phyloP scores from a whole-genome alignment of 1,284 basidiomycete genomes.

The Heimioporus punctisporus region DNA sequence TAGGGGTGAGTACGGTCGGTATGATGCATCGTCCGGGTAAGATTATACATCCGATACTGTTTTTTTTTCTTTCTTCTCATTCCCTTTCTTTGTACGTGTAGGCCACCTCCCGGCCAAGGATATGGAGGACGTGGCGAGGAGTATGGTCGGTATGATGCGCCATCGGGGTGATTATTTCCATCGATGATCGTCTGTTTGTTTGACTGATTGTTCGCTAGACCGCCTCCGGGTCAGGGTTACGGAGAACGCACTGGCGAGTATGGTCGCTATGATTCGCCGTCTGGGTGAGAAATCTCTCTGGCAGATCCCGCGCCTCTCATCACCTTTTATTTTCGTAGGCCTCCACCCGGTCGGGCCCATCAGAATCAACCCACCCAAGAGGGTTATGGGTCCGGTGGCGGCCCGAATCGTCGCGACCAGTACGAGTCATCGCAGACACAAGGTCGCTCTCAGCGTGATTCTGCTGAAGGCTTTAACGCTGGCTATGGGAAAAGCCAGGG shows the following conservation, averaged over 20 bases:
- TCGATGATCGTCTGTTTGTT: not conserved
- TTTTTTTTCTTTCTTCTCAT: not conserved
- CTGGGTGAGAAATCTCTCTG: constrained; percentile 24
- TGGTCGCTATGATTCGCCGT: constrained; percentile 19
- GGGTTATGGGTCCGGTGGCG: constrained; percentile 5
- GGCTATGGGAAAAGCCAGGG: constrained; percentile 4
- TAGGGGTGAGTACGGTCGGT: constrained; percentile 1
- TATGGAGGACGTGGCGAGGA: constrained; percentile 12
- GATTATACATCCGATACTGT: not conserved
- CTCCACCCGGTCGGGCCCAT: constrained; percentile 15
- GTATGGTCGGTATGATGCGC: constrained; percentile 18
- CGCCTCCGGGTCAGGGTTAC: constrained; percentile 9
- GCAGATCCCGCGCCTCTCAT: no score
- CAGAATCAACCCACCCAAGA: constrained; percentile 7
- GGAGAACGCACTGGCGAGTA: constrained; percentile 8
- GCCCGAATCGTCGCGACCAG: constrained; percentile 12
- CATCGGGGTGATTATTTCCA: constrained; percentile 11
- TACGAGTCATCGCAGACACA: constrained; percentile 11
- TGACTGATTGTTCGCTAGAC: constrained; percentile 2
- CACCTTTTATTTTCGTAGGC: constrained; percentile 4
- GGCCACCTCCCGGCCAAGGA: constrained; percentile 11
- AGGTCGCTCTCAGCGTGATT: constrained; percentile 9
- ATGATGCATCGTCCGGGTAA: constrained; percentile 20
- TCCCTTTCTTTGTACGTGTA: not conserved
- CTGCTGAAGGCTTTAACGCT: constrained; percentile 1